Evolutionary conservation across 1,284 basidiomycete species (phyloP).

Genomic region (Cutaneotrichosporon sp.): DNA sequence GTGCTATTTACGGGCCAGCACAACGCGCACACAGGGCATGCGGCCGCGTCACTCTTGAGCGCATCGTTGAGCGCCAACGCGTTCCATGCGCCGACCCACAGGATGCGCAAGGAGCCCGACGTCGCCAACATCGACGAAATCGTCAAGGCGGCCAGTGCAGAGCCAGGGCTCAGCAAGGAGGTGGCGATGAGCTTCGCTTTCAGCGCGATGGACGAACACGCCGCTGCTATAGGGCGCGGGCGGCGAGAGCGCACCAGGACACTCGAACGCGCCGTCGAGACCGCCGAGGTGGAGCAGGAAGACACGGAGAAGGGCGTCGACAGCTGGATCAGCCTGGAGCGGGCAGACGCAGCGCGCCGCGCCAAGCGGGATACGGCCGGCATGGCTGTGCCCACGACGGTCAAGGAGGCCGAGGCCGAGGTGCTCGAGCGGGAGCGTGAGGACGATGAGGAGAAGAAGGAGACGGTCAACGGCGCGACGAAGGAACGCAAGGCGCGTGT

Average conservation of each 20-base stretch:
- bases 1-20: slow-evolving; percentile 12
- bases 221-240: slow-evolving; percentile 7
- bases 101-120: slow-evolving; percentile 18
- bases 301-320: slow-evolving; percentile 35
- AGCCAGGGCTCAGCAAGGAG: slow-evolving; percentile 33
- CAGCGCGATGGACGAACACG: slow-evolving; percentile 34
- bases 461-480: slow-evolving; percentile 6
- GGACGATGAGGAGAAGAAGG: slow-evolving; percentile 18
- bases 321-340: slow-evolving; percentile 42
- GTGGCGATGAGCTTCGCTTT: slow-evolving; percentile 48
- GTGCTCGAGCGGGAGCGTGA: slow-evolving; percentile 14
- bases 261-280: slow-evolving; percentile 21
- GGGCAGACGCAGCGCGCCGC: slow-evolving; percentile 12
- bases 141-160: slow-evolving; percentile 29
- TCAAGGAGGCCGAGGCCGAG: slow-evolving; percentile 22
- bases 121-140: slow-evolving; percentile 30
- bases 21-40: slow-evolving; percentile 18
- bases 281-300: slow-evolving; percentile 25
- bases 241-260: slow-evolving; percentile 1
- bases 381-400: slow-evolving; percentile 24
- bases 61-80: slow-evolving; percentile 42
- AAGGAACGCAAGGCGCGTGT: slow-evolving; percentile 11
- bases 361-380: slow-evolving; percentile 24
- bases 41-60: slow-evolving; percentile 33
- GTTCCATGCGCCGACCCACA: slow-evolving; percentile 37